Conservation (phyloP, 2,329 filamentous ascomycete species). For the Venturia carpophila region DNA sequence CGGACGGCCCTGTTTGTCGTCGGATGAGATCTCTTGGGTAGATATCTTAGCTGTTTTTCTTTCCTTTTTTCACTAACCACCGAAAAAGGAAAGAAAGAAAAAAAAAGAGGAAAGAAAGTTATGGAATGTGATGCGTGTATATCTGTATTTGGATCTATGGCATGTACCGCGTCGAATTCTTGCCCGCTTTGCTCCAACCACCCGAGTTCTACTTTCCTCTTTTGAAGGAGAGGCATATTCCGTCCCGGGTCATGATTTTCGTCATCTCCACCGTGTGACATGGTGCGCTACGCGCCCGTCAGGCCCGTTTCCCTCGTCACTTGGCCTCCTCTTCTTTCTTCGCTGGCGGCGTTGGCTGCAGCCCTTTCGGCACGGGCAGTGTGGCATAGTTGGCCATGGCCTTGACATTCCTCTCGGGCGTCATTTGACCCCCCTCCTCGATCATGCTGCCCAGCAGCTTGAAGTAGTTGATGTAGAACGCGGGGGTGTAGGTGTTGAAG, state of each 20-base stretch:
- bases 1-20: too few relatives aligned
- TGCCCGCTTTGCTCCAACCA: not conserved
- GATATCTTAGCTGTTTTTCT: too few relatives aligned
- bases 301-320: not conserved
- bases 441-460: slow-evolving; percentile 43
- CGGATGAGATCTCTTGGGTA: too few relatives aligned
- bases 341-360: slow-evolving; percentile 3
- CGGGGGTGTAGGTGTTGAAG: slow-evolving; percentile 51
- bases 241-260: not conserved
- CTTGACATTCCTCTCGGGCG: slow-evolving; percentile 41
- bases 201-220: not conserved
- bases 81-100: too few relatives aligned
- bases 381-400: slow-evolving; percentile 43
- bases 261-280: not conserved
- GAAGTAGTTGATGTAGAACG: slow-evolving; percentile 52
- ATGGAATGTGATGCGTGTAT: too few relatives aligned
- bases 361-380: slow-evolving; percentile 29
- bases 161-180: too few relatives aligned
- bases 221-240: not conserved
- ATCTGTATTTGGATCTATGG: too few relatives aligned
- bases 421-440: slow-evolving; percentile 39
- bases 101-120: too few relatives aligned
- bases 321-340: slow-evolving; percentile 1
- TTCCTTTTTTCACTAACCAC: too few relatives aligned
- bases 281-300: too few relatives aligned